A percentile compares a stretch with the other conserved stretches of the same genome.
Evolutionary conservation across 106 monocot genomes (phyloP).

Genomic region (Acorus gramineus): DNA sequence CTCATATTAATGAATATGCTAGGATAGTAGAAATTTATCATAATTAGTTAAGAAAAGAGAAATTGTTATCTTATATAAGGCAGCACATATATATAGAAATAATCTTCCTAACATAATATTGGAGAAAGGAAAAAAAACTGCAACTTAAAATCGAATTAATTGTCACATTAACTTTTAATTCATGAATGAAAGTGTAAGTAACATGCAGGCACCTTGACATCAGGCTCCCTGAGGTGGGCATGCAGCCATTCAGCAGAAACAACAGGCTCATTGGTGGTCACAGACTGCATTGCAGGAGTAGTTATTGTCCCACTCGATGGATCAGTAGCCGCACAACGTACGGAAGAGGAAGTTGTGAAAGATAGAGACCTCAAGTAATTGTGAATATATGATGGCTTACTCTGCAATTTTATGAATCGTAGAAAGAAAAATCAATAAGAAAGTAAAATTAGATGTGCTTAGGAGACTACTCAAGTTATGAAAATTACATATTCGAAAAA

Average conservation of each 20-base stretch:
- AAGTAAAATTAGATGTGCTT: neutral
- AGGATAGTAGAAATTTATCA: no score
- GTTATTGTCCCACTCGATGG: constrained; percentile 7
- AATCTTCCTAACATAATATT: no score
- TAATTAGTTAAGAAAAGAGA: no score
- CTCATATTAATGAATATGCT: no score
- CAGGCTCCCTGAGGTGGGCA: constrained; percentile 41
- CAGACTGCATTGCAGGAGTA: constrained; percentile 12
- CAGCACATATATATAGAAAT: no score
- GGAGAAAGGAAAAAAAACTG: no score
- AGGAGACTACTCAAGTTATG: neutral
- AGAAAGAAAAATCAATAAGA: neutral
- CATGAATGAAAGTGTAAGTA: neutral
- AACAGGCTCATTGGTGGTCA: constrained; percentile 32
- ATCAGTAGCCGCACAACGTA: constrained; percentile 20
- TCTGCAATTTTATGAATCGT: constrained; percentile 10
- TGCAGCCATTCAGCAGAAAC: constrained; percentile 74
- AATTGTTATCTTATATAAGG: no score
- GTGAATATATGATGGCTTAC: neutral
- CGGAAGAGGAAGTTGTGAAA: constrained; percentile 15
- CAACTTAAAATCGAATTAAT: no score
- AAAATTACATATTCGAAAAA: no score
- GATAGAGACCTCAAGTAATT: constrained; percentile 3
- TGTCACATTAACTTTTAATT: neutral
- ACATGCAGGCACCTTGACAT: constrained; percentile 37